Evolutionary conservation across 148 eudicot species (phyloP), one percentile per base, ranked within the genome.

Genomic region (Vaccinium corymbosum): DNA sequence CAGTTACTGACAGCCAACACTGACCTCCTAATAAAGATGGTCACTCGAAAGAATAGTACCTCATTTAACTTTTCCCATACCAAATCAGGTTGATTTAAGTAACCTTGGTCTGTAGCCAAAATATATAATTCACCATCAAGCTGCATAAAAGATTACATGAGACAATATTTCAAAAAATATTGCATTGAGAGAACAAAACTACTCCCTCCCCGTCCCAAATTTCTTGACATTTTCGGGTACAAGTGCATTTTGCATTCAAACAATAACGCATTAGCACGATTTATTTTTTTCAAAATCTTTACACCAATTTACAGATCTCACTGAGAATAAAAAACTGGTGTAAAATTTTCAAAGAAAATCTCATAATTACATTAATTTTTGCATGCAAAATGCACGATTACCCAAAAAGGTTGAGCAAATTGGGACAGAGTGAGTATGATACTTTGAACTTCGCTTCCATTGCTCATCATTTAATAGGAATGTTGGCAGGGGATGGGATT

Each of bases 41-140:
- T 62, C 84, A 59, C 42, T 77, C 46, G 77, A 52, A 59, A 59
- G 20, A 6, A n/a, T 81, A 81, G 90, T 85, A 96, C 99, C 99
- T 96, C 98, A 84, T 94, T 94, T 81, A 96, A 88, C 87, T 93
- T 94, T 89, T 96, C 99, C 99, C 99, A 96, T 19, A 94, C 98
- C 86, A 96, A 84, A 85, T 93, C 98, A 83, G 99, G 95, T 89
- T 96, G 99, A 89, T 91, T 94, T 61, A 93, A 84, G 91, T 91
- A 96, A 75, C 99, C 99, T 89, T 92, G 97, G 81, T 96, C 99
- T 19, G 99, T 94, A 55, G 93, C 95, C 86, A 96, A 89, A 84
- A 94, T 91, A 87, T 91, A 96, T 16, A 96, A 88, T 71, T 93
- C 91, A 35, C 93, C 94, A 76, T 93, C 94, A 89, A 90, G 89